Conservation (phyloP, 305 asterid genomes). For the Fraxinus baroniana region DNA sequence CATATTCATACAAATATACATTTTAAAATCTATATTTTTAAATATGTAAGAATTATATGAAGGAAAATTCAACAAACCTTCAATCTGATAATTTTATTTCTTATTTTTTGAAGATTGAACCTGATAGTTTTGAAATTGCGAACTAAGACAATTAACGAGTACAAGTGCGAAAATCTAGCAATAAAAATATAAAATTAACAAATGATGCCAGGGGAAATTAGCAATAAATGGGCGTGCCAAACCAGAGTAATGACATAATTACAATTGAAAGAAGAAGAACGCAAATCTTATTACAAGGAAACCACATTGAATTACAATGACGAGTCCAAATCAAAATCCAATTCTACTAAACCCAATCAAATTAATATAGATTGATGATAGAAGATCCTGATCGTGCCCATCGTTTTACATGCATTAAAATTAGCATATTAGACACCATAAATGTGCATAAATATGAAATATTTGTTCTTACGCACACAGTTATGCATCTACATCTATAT, state of each 20-base stretch:
- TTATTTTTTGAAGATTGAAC: neutral
- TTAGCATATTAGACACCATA: neutral
- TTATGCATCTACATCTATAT: neutral
- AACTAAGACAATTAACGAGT: neutral
- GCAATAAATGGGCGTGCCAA: slow-evolving; percentile 12
- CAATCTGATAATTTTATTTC: neutral
- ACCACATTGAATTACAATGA: slow-evolving; percentile 5
- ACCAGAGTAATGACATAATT: neutral
- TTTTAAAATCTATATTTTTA: neutral
- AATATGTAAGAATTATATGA: neutral
- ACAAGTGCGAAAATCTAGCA: neutral
- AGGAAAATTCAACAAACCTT: slow-evolving; percentile 1
- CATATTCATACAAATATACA: neutral
- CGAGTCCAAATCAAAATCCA: slow-evolving; percentile 1
- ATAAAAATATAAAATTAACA: neutral
- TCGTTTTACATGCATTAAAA: neutral
- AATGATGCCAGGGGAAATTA: neutral
- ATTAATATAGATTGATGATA: neutral
- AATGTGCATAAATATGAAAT: slow-evolving; percentile 5
- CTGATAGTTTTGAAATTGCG: neutral
- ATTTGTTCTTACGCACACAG: neutral
- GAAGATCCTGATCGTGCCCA: slow-evolving; percentile 13
- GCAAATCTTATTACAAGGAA: neutral
- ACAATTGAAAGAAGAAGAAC: neutral
- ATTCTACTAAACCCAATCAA: neutral